Percentiles rank a stretch among this genome's conserved stretches.
These are phyloP conservation scores for Huntiella omanensis DNA, from an alignment of 2,329 filamentous ascomycete species.

Conservation along the genomic window DNA sequence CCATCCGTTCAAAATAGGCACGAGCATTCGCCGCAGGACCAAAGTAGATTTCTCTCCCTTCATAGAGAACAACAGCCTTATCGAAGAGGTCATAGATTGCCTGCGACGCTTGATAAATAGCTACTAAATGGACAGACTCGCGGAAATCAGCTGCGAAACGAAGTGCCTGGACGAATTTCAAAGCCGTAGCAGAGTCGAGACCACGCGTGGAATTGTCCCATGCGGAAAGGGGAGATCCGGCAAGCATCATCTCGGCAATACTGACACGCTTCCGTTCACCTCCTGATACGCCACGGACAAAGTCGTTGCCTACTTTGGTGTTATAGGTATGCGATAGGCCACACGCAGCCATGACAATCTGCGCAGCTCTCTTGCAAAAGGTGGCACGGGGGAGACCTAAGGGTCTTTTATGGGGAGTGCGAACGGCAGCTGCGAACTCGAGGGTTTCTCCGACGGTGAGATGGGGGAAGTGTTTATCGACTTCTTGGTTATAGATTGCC, in stretches of 20 bases:
- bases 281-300: constrained; percentile 51
- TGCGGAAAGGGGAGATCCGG: constrained; percentile 31
- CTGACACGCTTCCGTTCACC: constrained; percentile 64
- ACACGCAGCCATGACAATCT: constrained; percentile 52
- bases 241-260: constrained; percentile 60
- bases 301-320: constrained; percentile 58
- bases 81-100: constrained; percentile 45
- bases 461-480: constrained; percentile 59
- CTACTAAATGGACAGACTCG: constrained; percentile 42
- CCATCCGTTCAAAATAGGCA: constrained; percentile 49
- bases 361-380: constrained; percentile 41
- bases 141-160: constrained; percentile 46
- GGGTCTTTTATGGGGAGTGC: constrained; percentile 47
- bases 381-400: constrained; percentile 41
- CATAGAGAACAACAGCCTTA: constrained; percentile 39
- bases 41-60: constrained; percentile 44
- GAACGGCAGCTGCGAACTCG: constrained; percentile 49
- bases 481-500: constrained; percentile 58
- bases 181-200: constrained; percentile 52
- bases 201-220: constrained; percentile 65
- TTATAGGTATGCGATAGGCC: constrained; percentile 53
- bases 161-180: constrained; percentile 53
- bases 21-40: constrained; percentile 40
- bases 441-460: constrained; percentile 58
- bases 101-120: constrained; percentile 52